These are phyloP conservation scores for Cutaneotrichosporon dermatis DNA, from an alignment of 1,284 basidiomycete genomes.

Conservation along the genomic window DNA sequence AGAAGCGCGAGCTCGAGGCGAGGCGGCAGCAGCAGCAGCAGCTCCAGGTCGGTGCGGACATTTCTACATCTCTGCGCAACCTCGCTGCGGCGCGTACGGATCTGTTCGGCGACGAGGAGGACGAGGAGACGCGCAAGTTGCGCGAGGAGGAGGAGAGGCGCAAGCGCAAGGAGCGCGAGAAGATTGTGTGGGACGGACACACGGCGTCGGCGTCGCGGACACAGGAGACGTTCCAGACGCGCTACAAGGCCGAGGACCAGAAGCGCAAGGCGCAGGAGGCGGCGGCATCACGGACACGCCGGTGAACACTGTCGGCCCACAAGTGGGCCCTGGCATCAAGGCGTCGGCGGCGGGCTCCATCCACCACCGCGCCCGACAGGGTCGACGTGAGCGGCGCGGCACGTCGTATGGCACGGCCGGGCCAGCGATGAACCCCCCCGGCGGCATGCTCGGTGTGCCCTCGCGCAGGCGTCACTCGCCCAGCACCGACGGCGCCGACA, in stretches of 20 bases:
- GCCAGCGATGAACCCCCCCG: slow-evolving; percentile 38
- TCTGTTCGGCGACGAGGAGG: slow-evolving; percentile 79
- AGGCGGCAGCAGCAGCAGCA: slow-evolving; percentile 86
- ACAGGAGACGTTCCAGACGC: slow-evolving; percentile 80
- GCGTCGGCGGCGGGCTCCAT: slow-evolving; percentile 27
- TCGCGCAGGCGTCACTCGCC: not conserved
- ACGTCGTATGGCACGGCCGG: slow-evolving; percentile 22
- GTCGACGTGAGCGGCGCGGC: slow-evolving; percentile 48
- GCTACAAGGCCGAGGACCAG: slow-evolving; percentile 89
- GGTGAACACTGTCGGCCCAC: slow-evolving; percentile 26
- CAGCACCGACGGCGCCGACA: slow-evolving; percentile 11
- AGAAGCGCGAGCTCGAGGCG: slow-evolving; percentile 77
- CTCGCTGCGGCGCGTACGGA: slow-evolving; percentile 88
- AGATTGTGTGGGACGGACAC: slow-evolving; percentile 93
- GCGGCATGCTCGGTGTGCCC: slow-evolving; percentile 50
- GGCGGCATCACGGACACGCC: slow-evolving; percentile 42
- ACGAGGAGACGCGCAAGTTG: slow-evolving; percentile 76
- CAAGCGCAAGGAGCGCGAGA: slow-evolving; percentile 75
- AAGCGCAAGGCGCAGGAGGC: slow-evolving; percentile 88
- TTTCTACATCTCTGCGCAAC: slow-evolving; percentile 82
- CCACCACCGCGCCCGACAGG: slow-evolving; percentile 41
- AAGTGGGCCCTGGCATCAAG: slow-evolving; percentile 33
- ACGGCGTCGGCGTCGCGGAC: slow-evolving; percentile 83
- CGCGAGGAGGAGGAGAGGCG: slow-evolving; percentile 79
- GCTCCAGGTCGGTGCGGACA: slow-evolving; percentile 74